Percentiles rank a stretch among this genome's conserved stretches.
phyloP scores from a whole-genome alignment of 1,284 basidiomycete genomes.

The Rhodotorula sp. region DNA sequence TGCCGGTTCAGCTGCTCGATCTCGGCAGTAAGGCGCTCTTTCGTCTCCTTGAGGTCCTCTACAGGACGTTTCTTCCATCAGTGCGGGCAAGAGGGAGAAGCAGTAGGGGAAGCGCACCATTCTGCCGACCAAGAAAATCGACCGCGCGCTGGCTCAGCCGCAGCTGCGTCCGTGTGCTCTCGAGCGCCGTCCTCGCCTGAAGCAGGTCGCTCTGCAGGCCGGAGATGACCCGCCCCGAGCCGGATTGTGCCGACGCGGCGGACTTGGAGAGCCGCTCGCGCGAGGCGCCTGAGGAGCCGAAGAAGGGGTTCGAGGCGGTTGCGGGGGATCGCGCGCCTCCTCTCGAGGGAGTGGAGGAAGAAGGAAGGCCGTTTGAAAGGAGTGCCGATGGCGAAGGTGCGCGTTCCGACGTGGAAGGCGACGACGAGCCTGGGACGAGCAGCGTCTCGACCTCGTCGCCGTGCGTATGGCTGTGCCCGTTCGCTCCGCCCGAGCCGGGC shows the following conservation, averaged over 20 bases:
- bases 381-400: not conserved
- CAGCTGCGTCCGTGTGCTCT: slow-evolving; percentile 38
- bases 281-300: slow-evolving; percentile 20
- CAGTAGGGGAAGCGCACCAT: slow-evolving; percentile 15
- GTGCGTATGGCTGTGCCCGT: not conserved
- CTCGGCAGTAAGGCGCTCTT: slow-evolving; percentile 75
- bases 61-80: slow-evolving; percentile 47
- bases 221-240: slow-evolving; percentile 41
- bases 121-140: slow-evolving; percentile 35
- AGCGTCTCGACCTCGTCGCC: not conserved
- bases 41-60: slow-evolving; percentile 80
- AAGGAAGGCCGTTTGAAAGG: not conserved
- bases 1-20: slow-evolving; percentile 83
- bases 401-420: not conserved
- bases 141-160: slow-evolving; percentile 40
- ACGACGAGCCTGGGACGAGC: not conserved
- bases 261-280: slow-evolving; percentile 31
- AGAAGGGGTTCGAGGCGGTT: slow-evolving; percentile 37
- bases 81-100: not conserved
- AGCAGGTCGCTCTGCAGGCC: slow-evolving; percentile 38
- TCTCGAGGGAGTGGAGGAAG: not conserved
- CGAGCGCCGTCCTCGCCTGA: slow-evolving; percentile 25
- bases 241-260: slow-evolving; percentile 25
- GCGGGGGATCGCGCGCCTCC: not conserved
- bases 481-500: not conserved